Conservation (phyloP, 768 basidiomycete genomes). For the Daedaleopsis sinensis region DNA sequence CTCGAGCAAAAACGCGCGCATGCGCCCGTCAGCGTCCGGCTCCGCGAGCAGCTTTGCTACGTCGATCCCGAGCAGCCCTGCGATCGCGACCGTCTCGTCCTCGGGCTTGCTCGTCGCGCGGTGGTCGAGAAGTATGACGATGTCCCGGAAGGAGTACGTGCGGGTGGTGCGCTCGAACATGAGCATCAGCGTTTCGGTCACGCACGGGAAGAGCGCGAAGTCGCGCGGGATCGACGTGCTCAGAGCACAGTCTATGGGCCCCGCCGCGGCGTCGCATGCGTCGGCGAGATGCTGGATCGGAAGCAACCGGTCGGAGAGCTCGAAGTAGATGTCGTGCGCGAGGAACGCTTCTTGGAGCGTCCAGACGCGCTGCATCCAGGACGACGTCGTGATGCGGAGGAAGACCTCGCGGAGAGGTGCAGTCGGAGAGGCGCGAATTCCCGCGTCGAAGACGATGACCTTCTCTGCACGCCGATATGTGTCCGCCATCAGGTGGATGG, state of each 20-base stretch:
- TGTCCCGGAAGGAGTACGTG: background rate
- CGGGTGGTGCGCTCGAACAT: background rate
- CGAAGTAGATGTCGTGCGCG: conserved; percentile 11
- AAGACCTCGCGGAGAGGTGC: background rate
- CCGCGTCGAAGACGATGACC: conserved; percentile 16
- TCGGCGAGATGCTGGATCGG: background rate
- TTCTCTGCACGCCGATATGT: conserved; percentile 11
- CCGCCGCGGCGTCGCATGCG: background rate
- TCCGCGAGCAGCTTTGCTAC: background rate
- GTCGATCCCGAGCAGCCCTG: background rate
- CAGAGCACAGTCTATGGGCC: background rate
- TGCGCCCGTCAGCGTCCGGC: background rate
- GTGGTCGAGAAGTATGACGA: background rate
- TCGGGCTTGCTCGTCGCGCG: background rate
- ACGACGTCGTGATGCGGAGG: conserved; percentile 10
- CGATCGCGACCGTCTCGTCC: background rate
- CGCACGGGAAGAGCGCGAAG: background rate
- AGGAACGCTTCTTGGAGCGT: conserved; percentile 14
- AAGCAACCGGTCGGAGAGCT: conserved; percentile 2
- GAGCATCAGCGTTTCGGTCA: background rate
- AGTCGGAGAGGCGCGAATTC: conserved; percentile 1
- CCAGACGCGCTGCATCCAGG: conserved; percentile 17
- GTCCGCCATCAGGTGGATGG: conserved; percentile 15
- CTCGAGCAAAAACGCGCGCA: background rate
- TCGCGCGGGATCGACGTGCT: background rate